A percentile compares a stretch with the other conserved stretches of the same genome.
Conservation (phyloP, 2,329 filamentous ascomycete species). For the Hypocrella siamensis region DNA sequence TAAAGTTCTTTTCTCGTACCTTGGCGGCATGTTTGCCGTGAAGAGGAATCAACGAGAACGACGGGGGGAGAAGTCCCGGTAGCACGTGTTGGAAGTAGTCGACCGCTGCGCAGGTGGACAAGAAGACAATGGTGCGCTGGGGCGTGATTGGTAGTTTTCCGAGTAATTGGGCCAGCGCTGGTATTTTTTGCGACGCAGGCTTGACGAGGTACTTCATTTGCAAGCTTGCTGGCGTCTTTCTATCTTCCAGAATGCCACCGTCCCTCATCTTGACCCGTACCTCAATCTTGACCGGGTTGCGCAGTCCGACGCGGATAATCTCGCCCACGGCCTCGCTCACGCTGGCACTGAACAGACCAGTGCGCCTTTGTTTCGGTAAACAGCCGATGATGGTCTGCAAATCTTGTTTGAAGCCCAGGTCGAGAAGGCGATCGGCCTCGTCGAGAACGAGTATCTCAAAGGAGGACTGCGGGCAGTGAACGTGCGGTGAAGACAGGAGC, state of each 20-base stretch:
- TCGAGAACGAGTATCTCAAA: constrained; percentile 90
- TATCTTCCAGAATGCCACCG: constrained; percentile 56
- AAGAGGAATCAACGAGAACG: constrained; percentile 59
- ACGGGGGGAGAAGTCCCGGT: constrained; percentile 51
- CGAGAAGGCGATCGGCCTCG: constrained; percentile 82
- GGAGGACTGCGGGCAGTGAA: constrained; percentile 73
- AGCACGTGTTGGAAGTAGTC: constrained; percentile 84
- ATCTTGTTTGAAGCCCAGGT: constrained; percentile 87
- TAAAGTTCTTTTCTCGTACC: constrained; percentile 77
- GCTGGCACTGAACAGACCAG: constrained; percentile 85
- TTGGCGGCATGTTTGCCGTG: constrained; percentile 87
- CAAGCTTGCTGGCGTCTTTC: constrained; percentile 80
- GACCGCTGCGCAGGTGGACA: constrained; percentile 86
- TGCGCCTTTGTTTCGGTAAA: constrained; percentile 83
- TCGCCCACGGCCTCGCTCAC: constrained; percentile 92
- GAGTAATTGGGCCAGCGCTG: constrained; percentile 56
- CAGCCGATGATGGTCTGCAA: constrained; percentile 70
- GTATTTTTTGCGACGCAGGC: constrained; percentile 66
- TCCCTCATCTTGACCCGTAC: constrained; percentile 72
- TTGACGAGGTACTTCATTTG: constrained; percentile 74
- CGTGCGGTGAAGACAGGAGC: constrained; percentile 70
- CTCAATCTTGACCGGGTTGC: constrained; percentile 88
- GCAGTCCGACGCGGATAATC: constrained; percentile 77
- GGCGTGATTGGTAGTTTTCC: constrained; percentile 55
- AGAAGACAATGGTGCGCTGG: constrained; percentile 76